Evolutionary conservation across 2,329 filamentous ascomycete species (phyloP), one percentile per base, ranked within the genome.

Genomic region (Domatiomyces globalis): DNA sequence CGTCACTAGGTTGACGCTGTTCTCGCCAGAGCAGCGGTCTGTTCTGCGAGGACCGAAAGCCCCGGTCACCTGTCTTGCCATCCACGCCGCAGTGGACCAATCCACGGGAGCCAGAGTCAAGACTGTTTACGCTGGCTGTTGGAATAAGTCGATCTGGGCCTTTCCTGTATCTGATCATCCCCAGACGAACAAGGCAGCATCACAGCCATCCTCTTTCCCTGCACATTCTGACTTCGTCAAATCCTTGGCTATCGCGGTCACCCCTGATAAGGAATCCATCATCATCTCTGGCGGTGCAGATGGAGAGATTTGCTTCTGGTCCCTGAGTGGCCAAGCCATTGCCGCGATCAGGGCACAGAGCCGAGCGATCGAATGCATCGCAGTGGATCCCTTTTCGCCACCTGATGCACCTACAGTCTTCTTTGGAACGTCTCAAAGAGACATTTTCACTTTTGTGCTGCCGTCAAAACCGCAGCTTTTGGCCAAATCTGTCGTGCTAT

Each of bases 71-170:
- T 85, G 84, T 58, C 68, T 94, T 25, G 80, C 84, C 15, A 72
- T 87, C 36, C 81, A 80, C 12, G 65, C 71, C 3, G 70, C 70
- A 22, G 73, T 72, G 54, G 68, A 66, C 48, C 2, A 45, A n/a
- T 18, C 39, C 22, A 52, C 51, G 25, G 45, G 50, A 10, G 46
- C 51, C 27, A 54, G 50, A 18, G 48, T 49, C 20, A 54, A 52
- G 20, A 84, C 76, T 1, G 64, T 95, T 9, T 95, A 87, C 66
- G 87, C 87, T 20, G 90, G 89, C 33, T 92, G 83, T 53, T 98
- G 92, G 92, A 90, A 98, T 69, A 95, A 94, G 70, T 77, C 80
- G 18, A 77, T 96, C 52, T 95, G 88, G 82, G 85, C 84, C 29
- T 95, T 70, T 83, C 29, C 70, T 74, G 17, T 79, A 79, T 18